A percentile compares a stretch with the other conserved stretches of the same genome.
Conservation (phyloP, 2,329 filamentous ascomycete genomes). For the Penicillium italicum region DNA sequence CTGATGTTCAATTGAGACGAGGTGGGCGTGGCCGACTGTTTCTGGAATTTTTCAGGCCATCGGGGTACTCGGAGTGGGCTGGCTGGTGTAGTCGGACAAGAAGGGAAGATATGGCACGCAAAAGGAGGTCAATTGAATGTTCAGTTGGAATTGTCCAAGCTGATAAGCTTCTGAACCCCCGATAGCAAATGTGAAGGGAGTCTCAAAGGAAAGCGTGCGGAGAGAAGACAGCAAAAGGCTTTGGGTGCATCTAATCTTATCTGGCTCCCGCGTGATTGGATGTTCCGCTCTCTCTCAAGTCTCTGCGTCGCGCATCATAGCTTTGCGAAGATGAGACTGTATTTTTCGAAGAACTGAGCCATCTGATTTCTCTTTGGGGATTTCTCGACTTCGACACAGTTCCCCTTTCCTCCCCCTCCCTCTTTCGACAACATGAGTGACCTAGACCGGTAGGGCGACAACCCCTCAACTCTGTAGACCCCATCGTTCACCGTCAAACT, state of each 20-base stretch:
- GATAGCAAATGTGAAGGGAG: background rate
- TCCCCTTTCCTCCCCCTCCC: slow-evolving; percentile 8
- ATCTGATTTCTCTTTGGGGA: slow-evolving; percentile 11
- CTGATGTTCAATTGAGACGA: slow-evolving; percentile 14
- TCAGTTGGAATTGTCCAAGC: background rate
- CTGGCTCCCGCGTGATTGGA: slow-evolving; percentile 30
- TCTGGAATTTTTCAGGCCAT: slow-evolving; percentile 20
- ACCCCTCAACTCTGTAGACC: background rate
- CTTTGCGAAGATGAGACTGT: slow-evolving; percentile 19
- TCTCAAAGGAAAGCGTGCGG: slow-evolving; percentile 5
- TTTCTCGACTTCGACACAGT: slow-evolving; percentile 10
- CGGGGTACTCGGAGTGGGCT: slow-evolving; percentile 9
- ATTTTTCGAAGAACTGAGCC: slow-evolving; percentile 14
- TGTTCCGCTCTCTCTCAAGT: slow-evolving; percentile 4
- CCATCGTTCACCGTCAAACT: slow-evolving; percentile 11
- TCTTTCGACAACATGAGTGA: slow-evolving; percentile 68
- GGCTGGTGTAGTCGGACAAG: background rate
- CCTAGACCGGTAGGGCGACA: slow-evolving; percentile 70
- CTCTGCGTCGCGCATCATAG: slow-evolving; percentile 15
- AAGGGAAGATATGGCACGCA: background rate
- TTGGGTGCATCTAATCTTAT: slow-evolving; percentile 43
- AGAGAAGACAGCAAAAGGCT: slow-evolving; percentile 22
- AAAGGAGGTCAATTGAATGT: slow-evolving; percentile 15
- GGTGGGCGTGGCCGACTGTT: slow-evolving; percentile 14
- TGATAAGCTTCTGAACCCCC: background rate